These are phyloP conservation scores for Heterobasidion parviporum DNA, from an alignment of 1,284 basidiomycete genomes.

Conservation along the genomic window DNA sequence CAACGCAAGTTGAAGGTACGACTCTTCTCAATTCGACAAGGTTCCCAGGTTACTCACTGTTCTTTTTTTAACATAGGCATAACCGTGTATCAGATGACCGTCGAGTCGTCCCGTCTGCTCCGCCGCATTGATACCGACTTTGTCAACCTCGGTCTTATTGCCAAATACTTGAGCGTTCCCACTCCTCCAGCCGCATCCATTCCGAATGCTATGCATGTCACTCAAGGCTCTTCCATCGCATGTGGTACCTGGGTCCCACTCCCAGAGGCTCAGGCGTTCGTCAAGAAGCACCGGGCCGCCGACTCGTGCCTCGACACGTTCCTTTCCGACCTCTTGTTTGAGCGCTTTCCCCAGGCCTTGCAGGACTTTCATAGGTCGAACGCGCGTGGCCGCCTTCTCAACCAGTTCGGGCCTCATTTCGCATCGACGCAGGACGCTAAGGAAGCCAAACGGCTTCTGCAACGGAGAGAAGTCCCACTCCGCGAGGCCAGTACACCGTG, in stretches of 20 bases:
- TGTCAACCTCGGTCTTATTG: constrained; percentile 58
- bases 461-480: constrained; percentile 17
- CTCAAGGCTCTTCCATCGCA: constrained; percentile 38
- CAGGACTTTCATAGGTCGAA: constrained; percentile 44
- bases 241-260: constrained; percentile 64
- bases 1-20: constrained; percentile 59
- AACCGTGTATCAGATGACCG: constrained; percentile 57
- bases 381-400: constrained; percentile 32
- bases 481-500: constrained; percentile 17
- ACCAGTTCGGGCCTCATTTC: constrained; percentile 52
- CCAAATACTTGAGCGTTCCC: constrained; percentile 31
- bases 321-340: constrained; percentile 49
- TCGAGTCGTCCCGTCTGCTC: constrained; percentile 43
- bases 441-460: constrained; percentile 18
- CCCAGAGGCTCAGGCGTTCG: constrained; percentile 39
- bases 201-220: constrained; percentile 35
- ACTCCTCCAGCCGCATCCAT: constrained; percentile 28
- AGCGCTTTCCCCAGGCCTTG: constrained; percentile 49
- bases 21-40: not conserved
- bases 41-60: not conserved
- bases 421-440: constrained; percentile 34
- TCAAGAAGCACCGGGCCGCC: constrained; percentile 32
- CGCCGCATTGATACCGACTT: constrained; percentile 69
- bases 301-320: constrained; percentile 37
- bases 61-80: constrained; percentile 36